Base-by-base conservation (phyloP, 192 early-diverging fungal species). In the Coemansia sp. region DNA sequence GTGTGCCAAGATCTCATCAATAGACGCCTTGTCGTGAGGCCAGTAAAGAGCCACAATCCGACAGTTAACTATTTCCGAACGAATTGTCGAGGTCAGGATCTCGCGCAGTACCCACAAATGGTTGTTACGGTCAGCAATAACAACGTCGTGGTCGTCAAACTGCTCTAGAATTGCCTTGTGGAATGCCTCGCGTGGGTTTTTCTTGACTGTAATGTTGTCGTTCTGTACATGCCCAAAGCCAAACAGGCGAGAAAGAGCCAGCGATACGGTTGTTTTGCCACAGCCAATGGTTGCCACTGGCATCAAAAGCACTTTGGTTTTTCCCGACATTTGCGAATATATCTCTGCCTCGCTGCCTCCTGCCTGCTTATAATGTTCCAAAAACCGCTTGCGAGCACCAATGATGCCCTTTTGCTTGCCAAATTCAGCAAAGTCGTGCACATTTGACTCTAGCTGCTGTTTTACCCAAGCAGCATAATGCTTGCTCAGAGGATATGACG, bases 81-180 rank as follows among this genome's bases (percentile, higher is more conserved):
- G 74, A 20, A 95, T 82, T 0, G 55, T 55, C 3, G 54, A 39
- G 8, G 72, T 78, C 31, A 93, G 70, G 1, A 58, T 61, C 50
- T 66, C 19, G 26, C 91, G 81, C 43, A 86, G 78, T 36, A 73
- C 41, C 2, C 28, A 40, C 16, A 86, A 12, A 56, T 91, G 88
- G 73, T 91, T 90, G 77, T 84, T 88, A 8, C 82, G 75, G 63
- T 96, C 94, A 9, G 90, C 92, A 75, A 87, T 83, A 2, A 96
- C 91, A 42, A 90, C 70, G 4, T 76, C 70, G 35, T 82, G 59
- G 13, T 55, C 51, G 23, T 79, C 65, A 45, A 93, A 82, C 37
- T 59, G 59, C 14, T 66, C 46, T 38, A 89, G 60, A 12, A 94
- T 70, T 13, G 63, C 67, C 12, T 76, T 55, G 46, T 85, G 63